Evolutionary conservation across 2,329 filamentous ascomycete genomes (phyloP), one percentile per base, ranked within the genome.

Genomic region (Blumeriella jaapii): DNA sequence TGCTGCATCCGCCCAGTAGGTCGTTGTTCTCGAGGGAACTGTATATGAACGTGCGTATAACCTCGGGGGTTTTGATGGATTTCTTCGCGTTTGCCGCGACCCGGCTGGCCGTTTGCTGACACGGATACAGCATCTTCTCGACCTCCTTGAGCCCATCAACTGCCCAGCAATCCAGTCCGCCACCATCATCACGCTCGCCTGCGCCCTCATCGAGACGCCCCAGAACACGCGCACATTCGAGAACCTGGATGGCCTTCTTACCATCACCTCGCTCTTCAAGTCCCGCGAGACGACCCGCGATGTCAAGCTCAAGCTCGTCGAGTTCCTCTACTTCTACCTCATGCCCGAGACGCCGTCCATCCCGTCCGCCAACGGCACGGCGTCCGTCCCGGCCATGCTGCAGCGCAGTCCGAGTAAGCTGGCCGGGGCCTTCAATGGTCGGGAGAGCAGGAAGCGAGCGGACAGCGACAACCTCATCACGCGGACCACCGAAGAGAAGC

Each of bases 261-360:
- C 86, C 1, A 77, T 96, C 29, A 94, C 89, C 2, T 89, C 82
- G 7, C 71, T 96, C 31, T 95, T 96, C 72, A 93, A 93, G 60
- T 82, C 81, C 45, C 78, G 85, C 41, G 75, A 78, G 46, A 95
- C 89, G 3, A 77, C 77, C 15, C 77, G 85, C 42, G 83, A 89
- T 51, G 87, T 96, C 47, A 95, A 94, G 64, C 73, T 94, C 55
- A 91, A 93, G 59, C 74, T 93, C n/a, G 79, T 95, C 49, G 91
- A 96, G 59, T 96, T 96, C 56, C 64, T 98, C 33, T 96, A 96
- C 66, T 96, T 96, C 61, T 98, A 96, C 60, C 78, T 98, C 49
- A 94, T 96, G 80, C 87, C 89, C 32, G 91, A 98, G 61, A 74
- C 73, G 0, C 77, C 69, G 28, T 63, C 69, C 13, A 68, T 70